Conservation (phyloP, 306 rosid species). For the Gastrolobium bilobum region DNA sequence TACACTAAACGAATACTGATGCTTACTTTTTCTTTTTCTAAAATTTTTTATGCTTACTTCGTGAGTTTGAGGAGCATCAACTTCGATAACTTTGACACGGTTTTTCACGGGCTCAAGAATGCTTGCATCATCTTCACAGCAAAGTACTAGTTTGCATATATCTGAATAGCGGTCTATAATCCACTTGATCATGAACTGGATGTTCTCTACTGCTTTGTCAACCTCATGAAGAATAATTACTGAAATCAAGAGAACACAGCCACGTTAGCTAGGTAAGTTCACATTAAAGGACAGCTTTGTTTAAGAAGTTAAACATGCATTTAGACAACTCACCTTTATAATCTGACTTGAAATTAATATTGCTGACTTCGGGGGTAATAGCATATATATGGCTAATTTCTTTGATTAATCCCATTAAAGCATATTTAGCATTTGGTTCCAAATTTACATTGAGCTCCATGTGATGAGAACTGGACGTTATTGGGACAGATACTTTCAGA, state of each 20-base stretch:
- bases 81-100: slow-evolving; percentile 65
- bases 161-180: slow-evolving; percentile 84
- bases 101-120: slow-evolving; percentile 68
- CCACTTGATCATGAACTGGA: slow-evolving; percentile 90
- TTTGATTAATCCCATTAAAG: slow-evolving; percentile 80
- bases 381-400: slow-evolving; percentile 76
- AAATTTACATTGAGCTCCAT: slow-evolving; percentile 73
- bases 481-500: slow-evolving; percentile 71
- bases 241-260: slow-evolving; percentile 53
- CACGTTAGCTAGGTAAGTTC: slow-evolving; percentile 46
- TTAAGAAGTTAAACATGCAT: slow-evolving; percentile 7
- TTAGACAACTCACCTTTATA: slow-evolving; percentile 69
- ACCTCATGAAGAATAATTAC: slow-evolving; percentile 78
- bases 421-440: slow-evolving; percentile 81
- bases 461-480: slow-evolving; percentile 81
- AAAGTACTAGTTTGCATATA: slow-evolving; percentile 73
- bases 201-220: slow-evolving; percentile 74
- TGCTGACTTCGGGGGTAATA: slow-evolving; percentile 72
- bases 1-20: background rate
- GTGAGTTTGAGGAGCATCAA: slow-evolving; percentile 74
- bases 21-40: background rate
- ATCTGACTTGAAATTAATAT: slow-evolving; percentile 60
- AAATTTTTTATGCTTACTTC: slow-evolving; percentile 63
- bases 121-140: slow-evolving; percentile 74
- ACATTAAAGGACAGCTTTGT: slow-evolving; percentile 17